Base-by-base conservation (phyloP, 768 basidiomycete species). In the Clitopilus hobsonii region DNA sequence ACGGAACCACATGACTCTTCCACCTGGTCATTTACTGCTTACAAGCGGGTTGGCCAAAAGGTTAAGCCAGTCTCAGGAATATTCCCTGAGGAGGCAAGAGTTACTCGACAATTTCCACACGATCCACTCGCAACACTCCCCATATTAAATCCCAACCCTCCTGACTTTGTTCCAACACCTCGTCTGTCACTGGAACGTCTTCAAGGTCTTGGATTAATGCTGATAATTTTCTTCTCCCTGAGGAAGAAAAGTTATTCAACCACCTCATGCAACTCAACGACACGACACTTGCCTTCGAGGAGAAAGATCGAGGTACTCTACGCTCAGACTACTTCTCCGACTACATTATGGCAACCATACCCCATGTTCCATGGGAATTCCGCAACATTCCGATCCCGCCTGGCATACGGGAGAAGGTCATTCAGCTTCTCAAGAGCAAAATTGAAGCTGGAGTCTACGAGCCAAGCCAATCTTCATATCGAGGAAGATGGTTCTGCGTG, bases 371-470 rank as follows among this genome's bases (percentile, higher is more conserved):
- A 0, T 67, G 67, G 67, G 56, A 58, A 1, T 52, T 48, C 24
- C 53, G 57, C 11, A 66, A 66, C 30, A 71, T 74, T 6, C 73
- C 72, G 0, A 70, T 69, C 5, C 67, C 69, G 0, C 69, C 62
- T 26, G 61, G 59, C 36, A 71, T 68, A 23, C 67, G 55, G 56
- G 53, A 71, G 8, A 55, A 72, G 51, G 67, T 78, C 14, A 58
- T 59, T n/a, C 29, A 61, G 3, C 51, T 75, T 0, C 63, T 77
- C 7, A 62, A 67, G 16, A 54, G 59, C 1, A 78, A 78, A 55
- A 66, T 77, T 8, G 63, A 56, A 0, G 61, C 73, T 0, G 73
- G 78, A 0, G 68, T 76, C 0, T 78, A 76, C 51, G 70, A 80
- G 58, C 69, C 65, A 0, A 73, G 68, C 0, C 67, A 74, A 29